These are phyloP conservation scores for Boletus hoseneyae DNA, from an alignment of 1,284 basidiomycete species.

Conservation along the genomic window DNA sequence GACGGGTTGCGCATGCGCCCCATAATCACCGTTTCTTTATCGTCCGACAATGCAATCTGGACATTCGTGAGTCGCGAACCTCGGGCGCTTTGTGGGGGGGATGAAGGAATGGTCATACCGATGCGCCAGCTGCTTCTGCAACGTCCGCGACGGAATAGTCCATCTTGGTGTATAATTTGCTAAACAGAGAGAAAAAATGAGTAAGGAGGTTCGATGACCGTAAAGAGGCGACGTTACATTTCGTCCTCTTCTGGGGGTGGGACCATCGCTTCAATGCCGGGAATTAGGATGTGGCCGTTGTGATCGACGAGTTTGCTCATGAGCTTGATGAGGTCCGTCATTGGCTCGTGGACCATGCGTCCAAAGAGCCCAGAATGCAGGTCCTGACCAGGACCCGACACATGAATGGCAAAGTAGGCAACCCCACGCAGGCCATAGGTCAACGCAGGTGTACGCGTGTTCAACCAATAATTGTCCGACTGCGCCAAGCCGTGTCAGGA, in stretches of 20 bases:
- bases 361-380: slow-evolving; percentile 93
- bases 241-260: slow-evolving; percentile 76
- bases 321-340: slow-evolving; percentile 76
- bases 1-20: slow-evolving; percentile 86
- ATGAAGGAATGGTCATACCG: slow-evolving; percentile 18
- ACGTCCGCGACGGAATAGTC: slow-evolving; percentile 79
- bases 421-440: slow-evolving; percentile 86
- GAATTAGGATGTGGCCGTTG: slow-evolving; percentile 84
- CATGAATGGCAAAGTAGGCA: slow-evolving; percentile 82
- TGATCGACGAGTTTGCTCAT: slow-evolving; percentile 88
- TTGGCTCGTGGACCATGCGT: slow-evolving; percentile 84
- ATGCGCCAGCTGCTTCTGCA: slow-evolving; percentile 74
- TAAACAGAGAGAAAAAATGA: slow-evolving; percentile 17
- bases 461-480: slow-evolving; percentile 90
- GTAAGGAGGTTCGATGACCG: background rate
- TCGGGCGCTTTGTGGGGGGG: no score
- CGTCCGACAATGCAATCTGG: slow-evolving; percentile 61
- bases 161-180: slow-evolving; percentile 67
- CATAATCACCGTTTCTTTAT: slow-evolving; percentile 88
- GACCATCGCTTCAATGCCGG: slow-evolving; percentile 90
- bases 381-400: slow-evolving; percentile 86
- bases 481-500: slow-evolving; percentile 25
- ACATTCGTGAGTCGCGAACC: background rate
- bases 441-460: slow-evolving; percentile 70
- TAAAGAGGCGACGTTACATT: slow-evolving; percentile 39